Evolutionary conservation across 169 alveolate species (phyloP), one percentile per base, ranked within the genome.

Genomic region (Plasmodium vinckei): DNA sequence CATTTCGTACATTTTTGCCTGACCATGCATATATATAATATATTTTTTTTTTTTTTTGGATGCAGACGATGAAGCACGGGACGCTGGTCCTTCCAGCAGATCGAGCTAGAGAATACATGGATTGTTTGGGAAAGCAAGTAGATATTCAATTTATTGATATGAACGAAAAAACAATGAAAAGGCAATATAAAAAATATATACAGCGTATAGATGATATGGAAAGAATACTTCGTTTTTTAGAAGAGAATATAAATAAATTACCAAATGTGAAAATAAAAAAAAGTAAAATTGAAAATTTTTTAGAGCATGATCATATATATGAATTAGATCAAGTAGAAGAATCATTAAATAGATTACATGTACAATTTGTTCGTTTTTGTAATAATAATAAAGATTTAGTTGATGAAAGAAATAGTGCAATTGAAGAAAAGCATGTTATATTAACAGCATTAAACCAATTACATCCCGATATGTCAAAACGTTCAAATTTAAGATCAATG

Each of bases 131-230:
- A 42, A 89, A 96, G 27, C 87, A 94, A 39, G 94, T 95, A 15
- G 93, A 95, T 87, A 88, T 97, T 44, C 98, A 95, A 79, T 95
- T 96, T 71, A 94, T 95, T 21, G 98, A 97, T 59, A 95, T 95
- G 97, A 94, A 94, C 69, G 96, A 91, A 53, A 86, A 89, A 39
- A 73, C 97, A 23, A 93, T 97, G 96, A 94, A 94, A 47, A 89
- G 99, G 19, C 99, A 95, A 59, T 97, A 96, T 75, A 95, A 95
- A 86, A 93, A 93, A 72, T 96, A 96, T 72, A 94, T 97, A 27
- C 98, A 97, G 68, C 94, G 99, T 33, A 95, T 97, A 9, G 98
- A 96, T 60, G 97, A 97, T 63, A 96, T 97, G 99, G 98, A 97
- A 79, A 92, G 97, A 39, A 94, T 94, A 87, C 88, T 96, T 15